Conservation (phyloP, 2,329 filamentous ascomycete species). For the Aspergillus clavatus region DNA sequence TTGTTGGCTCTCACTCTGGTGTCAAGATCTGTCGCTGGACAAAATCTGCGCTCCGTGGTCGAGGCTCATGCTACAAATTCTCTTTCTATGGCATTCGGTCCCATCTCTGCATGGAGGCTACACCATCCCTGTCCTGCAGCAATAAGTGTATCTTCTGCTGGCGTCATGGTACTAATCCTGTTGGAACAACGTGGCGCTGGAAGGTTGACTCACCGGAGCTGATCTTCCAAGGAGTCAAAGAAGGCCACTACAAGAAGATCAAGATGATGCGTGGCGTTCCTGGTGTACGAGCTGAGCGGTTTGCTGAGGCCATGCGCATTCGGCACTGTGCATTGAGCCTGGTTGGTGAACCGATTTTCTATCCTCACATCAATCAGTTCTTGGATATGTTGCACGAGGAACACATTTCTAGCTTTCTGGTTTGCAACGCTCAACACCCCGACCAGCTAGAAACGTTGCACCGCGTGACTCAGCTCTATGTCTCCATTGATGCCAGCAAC, state of each 20-base stretch:
- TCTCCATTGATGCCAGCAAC: conserved; percentile 92
- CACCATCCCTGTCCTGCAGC: conserved; percentile 87
- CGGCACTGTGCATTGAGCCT: conserved; percentile 87
- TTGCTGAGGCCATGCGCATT: conserved; percentile 87
- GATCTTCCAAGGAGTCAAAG: conserved; percentile 87
- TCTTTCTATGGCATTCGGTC: conserved; percentile 96
- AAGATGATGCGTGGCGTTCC: conserved; percentile 94
- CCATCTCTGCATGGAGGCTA: conserved; percentile 98
- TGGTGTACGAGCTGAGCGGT: conserved; percentile 84
- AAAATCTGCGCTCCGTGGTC: conserved; percentile 87
- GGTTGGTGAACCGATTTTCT: conserved; percentile 98
- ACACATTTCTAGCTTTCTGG: conserved; percentile 87
- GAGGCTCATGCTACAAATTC: conserved; percentile 95
- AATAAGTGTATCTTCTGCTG: conserved; percentile 99
- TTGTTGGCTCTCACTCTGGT: conserved; percentile 90
- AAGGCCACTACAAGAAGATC: conserved; percentile 93
- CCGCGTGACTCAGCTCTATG: conserved; percentile 91
- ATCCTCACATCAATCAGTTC: conserved; percentile 94
- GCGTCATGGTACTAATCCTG: conserved; percentile 95
- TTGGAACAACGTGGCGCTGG: conserved; percentile 96
- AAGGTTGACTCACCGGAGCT: conserved; percentile 83
- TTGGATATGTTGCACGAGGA: conserved; percentile 75
- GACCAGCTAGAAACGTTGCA: conserved; percentile 77
- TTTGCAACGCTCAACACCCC: conserved; percentile 96
- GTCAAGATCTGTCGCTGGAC: conserved; percentile 99